Conservation (phyloP, 306 rosid genomes). For the Leucaena leucocephala region DNA sequence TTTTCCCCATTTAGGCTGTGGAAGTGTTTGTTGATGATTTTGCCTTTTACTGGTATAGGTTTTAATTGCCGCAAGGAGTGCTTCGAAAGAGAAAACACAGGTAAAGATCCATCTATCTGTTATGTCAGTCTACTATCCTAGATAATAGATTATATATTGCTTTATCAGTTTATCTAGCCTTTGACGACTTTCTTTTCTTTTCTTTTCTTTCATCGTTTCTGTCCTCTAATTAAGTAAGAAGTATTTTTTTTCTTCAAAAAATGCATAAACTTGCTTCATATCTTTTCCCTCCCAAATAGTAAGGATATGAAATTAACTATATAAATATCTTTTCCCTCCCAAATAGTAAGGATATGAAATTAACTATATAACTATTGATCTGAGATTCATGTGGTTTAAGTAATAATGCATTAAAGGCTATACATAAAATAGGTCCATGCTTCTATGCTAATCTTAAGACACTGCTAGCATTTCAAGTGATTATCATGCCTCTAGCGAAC, state of each 20-base stretch:
- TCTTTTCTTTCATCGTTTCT: neutral
- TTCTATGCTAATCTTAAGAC: slow-evolving; percentile 15
- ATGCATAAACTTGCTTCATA: slow-evolving; percentile 11
- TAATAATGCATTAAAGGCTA: slow-evolving; percentile 3
- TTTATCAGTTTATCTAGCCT: neutral
- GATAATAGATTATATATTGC: neutral
- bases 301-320: neutral
- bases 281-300: neutral
- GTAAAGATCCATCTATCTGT: slow-evolving; percentile 36
- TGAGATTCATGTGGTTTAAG: slow-evolving; percentile 2
- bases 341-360: neutral
- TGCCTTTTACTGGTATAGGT: slow-evolving; percentile 52
- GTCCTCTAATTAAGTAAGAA: neutral
- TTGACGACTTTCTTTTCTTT: neutral
- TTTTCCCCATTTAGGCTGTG: neutral
- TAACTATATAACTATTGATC: neutral
- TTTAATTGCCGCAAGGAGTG: slow-evolving; percentile 68
- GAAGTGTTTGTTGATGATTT: slow-evolving; percentile 23
- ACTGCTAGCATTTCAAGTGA: slow-evolving; percentile 3
- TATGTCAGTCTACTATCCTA: neutral
- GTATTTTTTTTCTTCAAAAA: neutral
- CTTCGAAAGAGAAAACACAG: slow-evolving; percentile 82
- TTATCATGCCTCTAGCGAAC: slow-evolving; percentile 25
- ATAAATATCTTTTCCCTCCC: neutral
- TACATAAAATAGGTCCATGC: neutral